Percentiles rank a stretch among this genome's conserved stretches.
These are phyloP conservation scores for Panicum virgatum DNA, from an alignment of 202 grass and related monocot species.

Conservation along the genomic window DNA sequence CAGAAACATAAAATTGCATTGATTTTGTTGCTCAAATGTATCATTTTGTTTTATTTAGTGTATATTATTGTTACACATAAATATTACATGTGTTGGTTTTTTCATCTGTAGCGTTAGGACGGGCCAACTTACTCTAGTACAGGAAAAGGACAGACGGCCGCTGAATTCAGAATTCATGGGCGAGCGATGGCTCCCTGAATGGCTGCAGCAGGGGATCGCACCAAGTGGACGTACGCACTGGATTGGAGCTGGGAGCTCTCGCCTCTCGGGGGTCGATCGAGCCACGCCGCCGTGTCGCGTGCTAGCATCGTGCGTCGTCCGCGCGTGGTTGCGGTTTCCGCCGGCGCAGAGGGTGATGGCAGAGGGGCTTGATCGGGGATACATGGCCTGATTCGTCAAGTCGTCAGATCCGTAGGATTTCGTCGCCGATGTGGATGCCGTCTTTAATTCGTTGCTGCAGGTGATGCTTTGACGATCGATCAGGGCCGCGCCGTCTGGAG, in stretches of 20 bases:
- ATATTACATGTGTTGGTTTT: too few species aligned
- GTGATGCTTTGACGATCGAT: not conserved
- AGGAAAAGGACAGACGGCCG: not conserved
- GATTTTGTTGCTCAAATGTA: too few species aligned
- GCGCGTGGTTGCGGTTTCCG: too few species aligned
- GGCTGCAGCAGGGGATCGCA: not conserved
- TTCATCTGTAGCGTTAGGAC: too few species aligned
- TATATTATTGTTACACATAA: too few species aligned
- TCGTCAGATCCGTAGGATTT: not conserved
- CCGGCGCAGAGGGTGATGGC: conserved; percentile 8
- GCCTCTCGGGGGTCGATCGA: too few species aligned
- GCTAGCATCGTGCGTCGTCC: too few species aligned
- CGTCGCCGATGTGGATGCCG: not conserved
- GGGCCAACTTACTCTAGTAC: too few species aligned
- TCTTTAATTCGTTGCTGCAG: not conserved
- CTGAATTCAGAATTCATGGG: too few species aligned
- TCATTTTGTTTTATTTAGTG: too few species aligned
- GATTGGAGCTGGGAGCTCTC: not conserved
- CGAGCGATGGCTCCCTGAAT: not conserved
- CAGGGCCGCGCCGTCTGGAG: not conserved
- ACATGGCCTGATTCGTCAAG: not conserved
- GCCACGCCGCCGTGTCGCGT: too few species aligned
- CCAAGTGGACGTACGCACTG: not conserved
- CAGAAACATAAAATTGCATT: too few species aligned
- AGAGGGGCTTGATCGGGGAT: not conserved